phyloP scores from a whole-genome alignment of 1,284 basidiomycete species.

The Flammula alnicola region DNA sequence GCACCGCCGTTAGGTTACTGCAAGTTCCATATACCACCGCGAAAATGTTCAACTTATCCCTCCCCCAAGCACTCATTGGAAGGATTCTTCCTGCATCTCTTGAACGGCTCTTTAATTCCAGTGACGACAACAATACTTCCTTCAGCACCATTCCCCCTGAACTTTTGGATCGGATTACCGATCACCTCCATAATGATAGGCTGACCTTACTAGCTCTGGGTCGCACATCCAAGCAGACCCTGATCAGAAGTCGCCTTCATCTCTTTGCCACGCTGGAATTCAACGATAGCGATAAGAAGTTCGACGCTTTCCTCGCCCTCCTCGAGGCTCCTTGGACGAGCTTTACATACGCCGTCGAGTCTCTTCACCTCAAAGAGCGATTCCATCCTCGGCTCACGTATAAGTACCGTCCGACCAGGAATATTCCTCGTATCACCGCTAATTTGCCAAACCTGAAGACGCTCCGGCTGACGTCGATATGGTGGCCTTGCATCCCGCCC shows the following conservation, averaged over 20 bases:
- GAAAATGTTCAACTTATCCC: too few relatives aligned
- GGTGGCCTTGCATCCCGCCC: slow-evolving; percentile 2
- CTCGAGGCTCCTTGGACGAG: neutral
- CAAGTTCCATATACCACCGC: too few relatives aligned
- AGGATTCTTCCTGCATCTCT: too few relatives aligned
- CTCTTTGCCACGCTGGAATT: neutral
- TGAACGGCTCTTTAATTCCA: too few relatives aligned
- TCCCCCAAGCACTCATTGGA: too few relatives aligned
- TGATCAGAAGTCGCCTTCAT: slow-evolving; percentile 5
- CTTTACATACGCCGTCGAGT: neutral
- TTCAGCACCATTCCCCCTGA: slow-evolving; percentile 1
- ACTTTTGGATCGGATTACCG: slow-evolving; percentile 9
- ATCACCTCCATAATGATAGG: slow-evolving; percentile 19
- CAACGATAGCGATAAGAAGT: neutral
- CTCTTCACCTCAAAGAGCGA: neutral
- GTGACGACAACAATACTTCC: too few relatives aligned
- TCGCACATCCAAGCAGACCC: slow-evolving; percentile 2
- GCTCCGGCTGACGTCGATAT: neutral
- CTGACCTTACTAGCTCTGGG: slow-evolving; percentile 7
- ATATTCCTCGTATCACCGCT: slow-evolving; percentile 2
- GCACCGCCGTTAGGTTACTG: too few relatives aligned
- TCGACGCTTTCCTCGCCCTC: neutral
- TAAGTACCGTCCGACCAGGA: neutral
- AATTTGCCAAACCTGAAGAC: slow-evolving; percentile 7
- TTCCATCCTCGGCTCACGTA: neutral